Percentiles rank a stretch among this genome's conserved stretches.
Evolutionary conservation across 106 monocot genomes (phyloP).

Genomic region (Dioscorea dumetorum): DNA sequence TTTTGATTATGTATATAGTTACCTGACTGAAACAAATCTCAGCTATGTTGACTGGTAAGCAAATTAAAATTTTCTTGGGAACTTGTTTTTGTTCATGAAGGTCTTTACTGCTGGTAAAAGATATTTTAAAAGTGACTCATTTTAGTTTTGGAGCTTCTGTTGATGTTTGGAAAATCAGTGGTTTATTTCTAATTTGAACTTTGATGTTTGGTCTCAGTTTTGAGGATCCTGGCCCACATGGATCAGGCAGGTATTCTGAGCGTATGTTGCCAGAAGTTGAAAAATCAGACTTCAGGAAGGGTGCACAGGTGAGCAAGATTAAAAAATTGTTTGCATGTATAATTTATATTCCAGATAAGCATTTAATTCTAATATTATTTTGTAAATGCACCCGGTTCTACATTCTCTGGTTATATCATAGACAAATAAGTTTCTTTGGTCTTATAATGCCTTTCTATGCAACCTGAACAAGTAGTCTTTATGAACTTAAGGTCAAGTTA

Average conservation of each 20-base stretch:
- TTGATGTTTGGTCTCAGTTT: constrained; percentile 41
- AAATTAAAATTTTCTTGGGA: background rate
- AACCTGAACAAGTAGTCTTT: too few species aligned
- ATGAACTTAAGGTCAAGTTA: too few species aligned
- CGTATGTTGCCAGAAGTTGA: constrained; percentile 95
- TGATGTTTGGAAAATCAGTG: too few species aligned
- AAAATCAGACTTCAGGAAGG: constrained; percentile 78
- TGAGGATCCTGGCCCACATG: constrained; percentile 93
- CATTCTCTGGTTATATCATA: background rate
- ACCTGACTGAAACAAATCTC: constrained; percentile 82
- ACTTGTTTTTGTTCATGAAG: background rate
- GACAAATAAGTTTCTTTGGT: too few species aligned
- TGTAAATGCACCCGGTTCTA: background rate
- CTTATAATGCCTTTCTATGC: too few species aligned
- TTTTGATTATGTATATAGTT: constrained; percentile 86
- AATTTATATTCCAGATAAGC: background rate
- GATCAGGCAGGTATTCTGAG: constrained; percentile 80
- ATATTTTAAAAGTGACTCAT: too few species aligned
- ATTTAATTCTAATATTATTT: background rate
- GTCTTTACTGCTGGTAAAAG: too few species aligned
- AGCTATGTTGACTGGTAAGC: constrained; percentile 94
- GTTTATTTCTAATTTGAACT: background rate
- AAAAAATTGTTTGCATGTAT: background rate
- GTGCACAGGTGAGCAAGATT: constrained; percentile 61
- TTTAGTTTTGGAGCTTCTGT: too few species aligned